Evolutionary conservation across 768 basidiomycete species (phyloP).

Genomic region (Mycena venus): DNA sequence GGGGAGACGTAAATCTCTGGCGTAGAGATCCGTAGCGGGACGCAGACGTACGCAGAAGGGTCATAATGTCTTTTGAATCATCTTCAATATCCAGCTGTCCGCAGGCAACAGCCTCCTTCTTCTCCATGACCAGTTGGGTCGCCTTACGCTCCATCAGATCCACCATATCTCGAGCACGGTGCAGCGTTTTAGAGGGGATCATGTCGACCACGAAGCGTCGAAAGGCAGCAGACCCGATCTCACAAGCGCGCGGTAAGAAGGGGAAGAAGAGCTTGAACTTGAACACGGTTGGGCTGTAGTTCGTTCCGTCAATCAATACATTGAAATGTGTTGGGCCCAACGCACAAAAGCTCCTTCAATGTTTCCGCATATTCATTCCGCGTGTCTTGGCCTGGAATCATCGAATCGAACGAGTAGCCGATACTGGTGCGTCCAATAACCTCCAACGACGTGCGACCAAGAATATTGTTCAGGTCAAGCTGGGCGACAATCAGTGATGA

Average conservation of each 20-base stretch:
- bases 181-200: background rate
- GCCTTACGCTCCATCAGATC: background rate
- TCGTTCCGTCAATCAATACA: background rate
- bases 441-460: background rate
- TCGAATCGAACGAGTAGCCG: too few species aligned
- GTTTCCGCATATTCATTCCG: background rate
- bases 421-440: background rate
- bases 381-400: background rate
- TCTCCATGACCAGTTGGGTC: background rate
- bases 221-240: background rate
- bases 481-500: background rate
- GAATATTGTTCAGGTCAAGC: background rate
- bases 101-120: background rate
- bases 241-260: background rate
- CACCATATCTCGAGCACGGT: background rate
- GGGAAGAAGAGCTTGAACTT: background rate
- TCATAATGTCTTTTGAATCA: background rate
- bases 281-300: background rate
- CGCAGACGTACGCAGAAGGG: too few species aligned
- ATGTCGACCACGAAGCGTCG: background rate
- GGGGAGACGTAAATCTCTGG: too few species aligned
- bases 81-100: background rate
- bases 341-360: background rate
- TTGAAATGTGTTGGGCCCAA: background rate
- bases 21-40: too few species aligned